Base-by-base conservation (phyloP, 2,329 filamentous ascomycete genomes). In the Davidsoniella neocaledoniae region DNA sequence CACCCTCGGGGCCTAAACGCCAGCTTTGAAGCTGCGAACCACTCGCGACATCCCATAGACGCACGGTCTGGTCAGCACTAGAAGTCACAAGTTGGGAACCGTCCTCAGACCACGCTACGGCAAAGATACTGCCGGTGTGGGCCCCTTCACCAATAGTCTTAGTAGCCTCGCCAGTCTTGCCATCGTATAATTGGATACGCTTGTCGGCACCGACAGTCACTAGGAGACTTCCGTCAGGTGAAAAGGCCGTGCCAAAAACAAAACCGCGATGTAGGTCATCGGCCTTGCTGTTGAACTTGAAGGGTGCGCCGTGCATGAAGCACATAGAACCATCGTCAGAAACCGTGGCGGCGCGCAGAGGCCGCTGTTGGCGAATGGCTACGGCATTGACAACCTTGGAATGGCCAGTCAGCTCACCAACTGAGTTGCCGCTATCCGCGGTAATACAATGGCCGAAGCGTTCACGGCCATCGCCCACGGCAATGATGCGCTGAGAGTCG, bases 401-500 rank as follows among this genome's bases (percentile, higher is more conserved):
- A 66, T 98, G 91, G 1, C 91, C 91, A 48, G 79, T 83, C 56
- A 98, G 85, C 66, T 96, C 90, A 52, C 91, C 91, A 16, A 96
- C 88, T 46, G 81, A 88, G 68, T 98, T 98, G 56, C 91, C 91
- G 61, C 86, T 93, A 66, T 96, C 91, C 57, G 85, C 86, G 25
- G 86, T 95, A 62, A 96, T 87, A 69, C 86, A 94, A 64, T 90
- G 85, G 12, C 90, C 90, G 62, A 86, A 95, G 51, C 86, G 77
- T 68, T 96, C 87, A 61, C 90, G 88, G 47, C 91, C 91, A 58
- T 96, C 85, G 42, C 91, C 91, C 4, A 98, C 90, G 3, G 90
- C 91, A 59, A 96, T 95, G 61, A 98, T 82, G 46, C 91, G 82
- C 69, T 95, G 88, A 54, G 85, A 94, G 66, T 98, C 91, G 51